phyloP scores from a whole-genome alignment of 805 yeast genomes.

The Starmera quercuum region DNA sequence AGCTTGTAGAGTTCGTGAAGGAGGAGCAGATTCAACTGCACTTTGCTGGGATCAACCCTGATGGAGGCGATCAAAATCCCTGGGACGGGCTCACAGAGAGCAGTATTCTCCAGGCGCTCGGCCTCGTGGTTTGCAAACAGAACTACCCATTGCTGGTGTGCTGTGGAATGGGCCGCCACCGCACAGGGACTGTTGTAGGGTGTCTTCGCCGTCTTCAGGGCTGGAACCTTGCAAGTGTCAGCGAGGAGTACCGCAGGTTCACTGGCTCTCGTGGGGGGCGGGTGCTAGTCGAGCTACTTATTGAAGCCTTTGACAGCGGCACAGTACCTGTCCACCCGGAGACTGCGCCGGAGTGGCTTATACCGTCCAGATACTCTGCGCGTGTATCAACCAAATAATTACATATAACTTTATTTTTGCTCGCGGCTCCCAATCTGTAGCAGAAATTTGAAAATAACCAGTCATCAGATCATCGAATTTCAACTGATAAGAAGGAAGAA shows the following conservation, averaged over 20 bases:
- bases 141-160: constrained; percentile 85
- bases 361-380: not conserved
- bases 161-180: constrained; percentile 97
- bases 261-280: constrained; percentile 92
- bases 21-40: constrained; percentile 65
- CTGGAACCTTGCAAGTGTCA: constrained; percentile 92
- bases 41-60: constrained; percentile 77
- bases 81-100: constrained; percentile 93
- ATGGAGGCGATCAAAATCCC: constrained; percentile 73
- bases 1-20: constrained; percentile 74
- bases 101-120: constrained; percentile 72
- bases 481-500: too few species aligned
- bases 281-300: constrained; percentile 81
- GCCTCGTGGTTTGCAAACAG: constrained; percentile 61
- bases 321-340: constrained; percentile 33
- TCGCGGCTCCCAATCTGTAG: too few species aligned
- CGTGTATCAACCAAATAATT: too few species aligned
- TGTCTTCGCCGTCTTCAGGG: constrained; percentile 88
- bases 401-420: too few species aligned
- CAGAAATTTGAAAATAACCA: too few species aligned
- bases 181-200: constrained; percentile 96
- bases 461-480: too few species aligned
- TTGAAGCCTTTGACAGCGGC: constrained; percentile 59
- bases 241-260: constrained; percentile 90
- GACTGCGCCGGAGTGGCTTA: constrained; percentile 41